These are phyloP conservation scores for Fusarium sp. DNA, from an alignment of 2,329 filamentous ascomycete species.

Conservation along the genomic window DNA sequence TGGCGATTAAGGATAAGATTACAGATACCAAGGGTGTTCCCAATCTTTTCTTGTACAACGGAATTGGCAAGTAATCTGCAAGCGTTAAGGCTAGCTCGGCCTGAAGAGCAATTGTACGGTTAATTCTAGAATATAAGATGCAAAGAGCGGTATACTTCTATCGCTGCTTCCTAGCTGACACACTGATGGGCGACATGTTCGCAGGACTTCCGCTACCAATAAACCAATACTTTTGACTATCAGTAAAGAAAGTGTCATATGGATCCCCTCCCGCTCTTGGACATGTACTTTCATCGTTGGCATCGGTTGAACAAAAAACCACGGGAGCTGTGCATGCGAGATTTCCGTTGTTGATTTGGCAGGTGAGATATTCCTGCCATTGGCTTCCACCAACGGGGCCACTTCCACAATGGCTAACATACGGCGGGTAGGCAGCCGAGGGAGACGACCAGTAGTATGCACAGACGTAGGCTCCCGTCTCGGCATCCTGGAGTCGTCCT, in stretches of 20 bases:
- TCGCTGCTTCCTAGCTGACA: not conserved
- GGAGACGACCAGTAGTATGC: too few relatives aligned
- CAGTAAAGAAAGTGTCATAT: not conserved
- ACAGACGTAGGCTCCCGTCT: not conserved
- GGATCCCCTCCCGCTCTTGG: not conserved
- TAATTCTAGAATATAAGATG: too few relatives aligned
- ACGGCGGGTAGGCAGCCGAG: too few relatives aligned
- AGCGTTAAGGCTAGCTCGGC: fast-evolving
- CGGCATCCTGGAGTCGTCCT: not conserved
- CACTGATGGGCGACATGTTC: fast-evolving
- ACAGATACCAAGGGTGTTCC: conserved; percentile 16
- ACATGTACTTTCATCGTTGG: not conserved
- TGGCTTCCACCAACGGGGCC: not conserved
- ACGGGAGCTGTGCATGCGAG: not conserved
- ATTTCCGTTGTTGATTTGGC: fast-evolving
- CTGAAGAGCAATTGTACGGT: too few relatives aligned
- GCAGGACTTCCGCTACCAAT: not conserved
- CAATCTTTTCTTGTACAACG: conserved; percentile 34
- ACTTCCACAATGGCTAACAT: too few relatives aligned
- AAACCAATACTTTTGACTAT: fast-evolving
- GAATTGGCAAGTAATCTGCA: conserved; percentile 12
- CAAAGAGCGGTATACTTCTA: not conserved
- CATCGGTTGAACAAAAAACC: not conserved
- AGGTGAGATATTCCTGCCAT: not conserved
- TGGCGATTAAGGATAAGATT: conserved; percentile 29